A percentile compares a stretch with the other conserved stretches of the same genome.
phyloP scores from a whole-genome alignment of 1,284 basidiomycete genomes.

The Apiotrichum veenhuisii region DNA sequence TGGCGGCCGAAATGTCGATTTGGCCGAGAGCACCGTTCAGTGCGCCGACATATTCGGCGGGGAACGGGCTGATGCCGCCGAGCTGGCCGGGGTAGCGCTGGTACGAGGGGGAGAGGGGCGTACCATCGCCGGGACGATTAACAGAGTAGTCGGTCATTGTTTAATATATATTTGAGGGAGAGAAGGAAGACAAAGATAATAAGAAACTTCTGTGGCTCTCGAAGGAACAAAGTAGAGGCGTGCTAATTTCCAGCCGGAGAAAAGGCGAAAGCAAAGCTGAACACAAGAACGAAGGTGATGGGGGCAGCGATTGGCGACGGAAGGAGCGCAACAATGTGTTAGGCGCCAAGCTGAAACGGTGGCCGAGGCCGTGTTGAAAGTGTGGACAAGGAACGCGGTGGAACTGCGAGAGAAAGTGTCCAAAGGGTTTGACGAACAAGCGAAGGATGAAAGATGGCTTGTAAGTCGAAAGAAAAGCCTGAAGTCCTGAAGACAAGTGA shows the following conservation, averaged over 20 bases:
- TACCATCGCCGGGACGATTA: slow-evolving; percentile 17
- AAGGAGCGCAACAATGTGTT: background rate
- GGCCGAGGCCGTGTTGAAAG: background rate
- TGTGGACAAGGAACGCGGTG: background rate
- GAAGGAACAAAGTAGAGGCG: background rate
- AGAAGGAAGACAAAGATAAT: background rate
- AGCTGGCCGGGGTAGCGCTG: slow-evolving; percentile 9
- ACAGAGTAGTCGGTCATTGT: slow-evolving; percentile 21
- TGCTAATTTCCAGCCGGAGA: background rate
- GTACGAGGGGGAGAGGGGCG: slow-evolving; percentile 16
- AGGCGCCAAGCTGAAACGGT: background rate
- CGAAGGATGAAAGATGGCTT: background rate
- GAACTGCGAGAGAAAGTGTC: background rate
- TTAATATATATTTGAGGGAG: background rate
- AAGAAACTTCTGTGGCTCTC: background rate
- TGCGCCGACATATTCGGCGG: slow-evolving; percentile 17
- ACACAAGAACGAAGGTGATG: slow-evolving; percentile 2
- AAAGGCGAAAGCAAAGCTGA: background rate
- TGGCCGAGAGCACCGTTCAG: slow-evolving; percentile 19
- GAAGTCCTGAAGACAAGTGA: background rate
- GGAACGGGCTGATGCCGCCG: slow-evolving; percentile 2
- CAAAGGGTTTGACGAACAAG: background rate
- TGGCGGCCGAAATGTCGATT: slow-evolving; percentile 15
- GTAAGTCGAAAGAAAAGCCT: background rate
- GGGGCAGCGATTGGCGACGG: background rate